These are phyloP conservation scores for Podila horticola DNA, from an alignment of 192 early-diverging fungal genomes.

Conservation along the genomic window DNA sequence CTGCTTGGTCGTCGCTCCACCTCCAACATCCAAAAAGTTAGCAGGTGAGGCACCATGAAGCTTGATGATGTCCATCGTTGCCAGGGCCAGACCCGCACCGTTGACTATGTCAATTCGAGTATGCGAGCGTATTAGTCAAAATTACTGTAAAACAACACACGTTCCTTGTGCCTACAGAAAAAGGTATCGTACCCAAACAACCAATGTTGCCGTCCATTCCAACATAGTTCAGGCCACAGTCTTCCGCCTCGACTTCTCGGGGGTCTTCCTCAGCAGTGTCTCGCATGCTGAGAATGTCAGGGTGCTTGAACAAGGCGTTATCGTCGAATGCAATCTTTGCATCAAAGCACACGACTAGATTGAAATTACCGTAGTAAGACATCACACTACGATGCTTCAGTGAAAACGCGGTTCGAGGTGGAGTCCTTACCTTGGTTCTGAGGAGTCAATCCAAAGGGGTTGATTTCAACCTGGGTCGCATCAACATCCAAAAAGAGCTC, in stretches of 20 bases:
- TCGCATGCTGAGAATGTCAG: slow-evolving; percentile 30
- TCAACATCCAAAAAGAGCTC: slow-evolving; percentile 43
- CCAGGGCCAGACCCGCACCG: slow-evolving; percentile 39
- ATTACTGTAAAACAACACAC: not conserved
- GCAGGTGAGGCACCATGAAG: slow-evolving; percentile 38
- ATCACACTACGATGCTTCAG: no score
- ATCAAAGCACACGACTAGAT: slow-evolving; percentile 20
- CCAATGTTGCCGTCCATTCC: slow-evolving; percentile 50
- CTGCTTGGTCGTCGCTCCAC: slow-evolving; percentile 38
- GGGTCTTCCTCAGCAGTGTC: slow-evolving; percentile 45
- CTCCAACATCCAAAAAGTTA: slow-evolving; percentile 48
- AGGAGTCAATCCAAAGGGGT: slow-evolving; percentile 42
- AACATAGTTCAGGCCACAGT: slow-evolving; percentile 38
- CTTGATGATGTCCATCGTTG: slow-evolving; percentile 50
- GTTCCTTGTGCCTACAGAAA: not conserved
- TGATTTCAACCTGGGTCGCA: slow-evolving; percentile 38
- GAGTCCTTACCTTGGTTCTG: slow-evolving; percentile 39
- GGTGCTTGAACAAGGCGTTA: slow-evolving; percentile 41
- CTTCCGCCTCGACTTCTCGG: slow-evolving; percentile 39
- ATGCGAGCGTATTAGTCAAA: not conserved
- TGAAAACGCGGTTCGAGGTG: no score
- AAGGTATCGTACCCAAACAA: slow-evolving; percentile 16
- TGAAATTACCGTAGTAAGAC: no score
- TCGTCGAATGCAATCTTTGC: slow-evolving; percentile 48
- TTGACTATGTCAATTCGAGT: slow-evolving; percentile 10